Base-by-base conservation (phyloP, 192 early-diverging fungal species). In the Paraglomus occultum region DNA sequence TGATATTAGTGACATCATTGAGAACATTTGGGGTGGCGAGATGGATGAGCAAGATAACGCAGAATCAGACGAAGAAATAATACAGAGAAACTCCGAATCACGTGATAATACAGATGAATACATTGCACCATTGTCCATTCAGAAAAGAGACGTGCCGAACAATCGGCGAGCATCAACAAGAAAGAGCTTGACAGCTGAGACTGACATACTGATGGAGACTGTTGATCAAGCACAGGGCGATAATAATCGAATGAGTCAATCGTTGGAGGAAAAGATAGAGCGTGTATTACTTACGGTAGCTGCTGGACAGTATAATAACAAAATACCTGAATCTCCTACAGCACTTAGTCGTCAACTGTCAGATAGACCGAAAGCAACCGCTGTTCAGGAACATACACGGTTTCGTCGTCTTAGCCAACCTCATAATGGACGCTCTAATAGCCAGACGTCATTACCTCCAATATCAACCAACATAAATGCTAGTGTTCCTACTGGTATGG, bases 1-100 rank as follows among this genome's bases (percentile, higher is more conserved):
- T n/a, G 79, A 80, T 66, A 80, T 80, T 47, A 77, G 75, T 3
- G 75, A 80, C 44, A 76, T 80, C 39, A 80, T 80, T 45, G 79
- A 80, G 49, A 73, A 80, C 51, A 77, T 80, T 40, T 76, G 74
- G 51, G 75, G 75, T 23, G 78, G 76, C 11, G 72, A 76, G 31
- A 42, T 42, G 44, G 51, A 54, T 6, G 58, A 42, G 0, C 31
- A 58, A 40, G 14, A n/a, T 42, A 64, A 61, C 39, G 54, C 63
- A 0, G 57, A 64, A 39, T 60, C 39, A 9, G 18, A n/a, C 9
- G 44, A 60, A 15, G 58, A 60, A 60, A 31, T 8, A 60, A 10
- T 31, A 31, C 31, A 3, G 31, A 31, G 31, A 31, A 31, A 31
- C 20, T 43, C 6, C 9, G 17, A 60, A 60, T 60, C 39, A 6